Conservation (phyloP, 106 monocot genomes). For the Amphibolis antarctica region DNA sequence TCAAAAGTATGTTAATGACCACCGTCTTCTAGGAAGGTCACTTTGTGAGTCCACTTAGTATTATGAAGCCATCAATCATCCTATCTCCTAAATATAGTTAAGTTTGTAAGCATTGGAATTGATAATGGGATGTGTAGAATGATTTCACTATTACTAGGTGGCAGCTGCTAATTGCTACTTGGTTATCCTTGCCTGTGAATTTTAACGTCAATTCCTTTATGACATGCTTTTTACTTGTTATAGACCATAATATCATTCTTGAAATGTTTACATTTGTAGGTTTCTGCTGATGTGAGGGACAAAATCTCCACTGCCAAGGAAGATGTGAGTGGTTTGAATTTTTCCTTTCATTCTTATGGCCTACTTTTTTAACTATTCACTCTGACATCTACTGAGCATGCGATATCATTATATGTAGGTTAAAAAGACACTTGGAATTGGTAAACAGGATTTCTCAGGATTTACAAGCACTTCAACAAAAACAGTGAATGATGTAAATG, state of each 20-base stretch:
- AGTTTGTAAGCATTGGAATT: too few species aligned
- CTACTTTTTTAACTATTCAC: background rate
- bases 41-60: too few species aligned
- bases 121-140: too few species aligned
- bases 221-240: too few species aligned
- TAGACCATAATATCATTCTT: too few species aligned
- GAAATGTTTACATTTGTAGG: slow-evolving; percentile 8
- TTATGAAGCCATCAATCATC: background rate
- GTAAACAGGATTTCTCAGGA: slow-evolving; percentile 35
- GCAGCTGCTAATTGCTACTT: too few species aligned
- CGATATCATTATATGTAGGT: slow-evolving; percentile 27
- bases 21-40: too few species aligned
- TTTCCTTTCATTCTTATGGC: background rate
- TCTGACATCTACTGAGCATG: background rate
- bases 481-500: slow-evolving; percentile 6
- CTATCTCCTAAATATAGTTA: too few species aligned
- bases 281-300: slow-evolving; percentile 27
- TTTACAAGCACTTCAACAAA: slow-evolving; percentile 19
- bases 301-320: slow-evolving; percentile 29
- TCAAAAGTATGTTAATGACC: too few species aligned
- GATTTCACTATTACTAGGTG: too few species aligned
- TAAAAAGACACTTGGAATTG: slow-evolving; percentile 59
- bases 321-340: slow-evolving; percentile 14
- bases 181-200: too few species aligned
- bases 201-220: too few species aligned